A percentile compares a stretch with the other conserved stretches of the same genome.
Conservation (phyloP, 257 asterid genomes). For the Verbena officinalis region DNA sequence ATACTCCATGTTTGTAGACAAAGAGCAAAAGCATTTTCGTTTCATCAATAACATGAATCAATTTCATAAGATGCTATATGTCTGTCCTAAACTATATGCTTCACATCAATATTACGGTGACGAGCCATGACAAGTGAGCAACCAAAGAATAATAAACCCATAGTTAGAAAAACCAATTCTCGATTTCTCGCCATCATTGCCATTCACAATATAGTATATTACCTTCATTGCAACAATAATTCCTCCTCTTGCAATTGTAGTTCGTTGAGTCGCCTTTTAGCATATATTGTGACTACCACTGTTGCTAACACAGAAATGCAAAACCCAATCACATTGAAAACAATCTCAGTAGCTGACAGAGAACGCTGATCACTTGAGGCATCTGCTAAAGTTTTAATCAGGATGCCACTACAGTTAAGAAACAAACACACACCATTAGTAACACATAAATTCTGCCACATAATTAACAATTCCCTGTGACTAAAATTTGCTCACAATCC, state of each 20-base stretch:
- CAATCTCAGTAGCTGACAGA: constrained; percentile 55
- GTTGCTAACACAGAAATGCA: constrained; percentile 58
- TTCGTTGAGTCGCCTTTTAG: constrained; percentile 68
- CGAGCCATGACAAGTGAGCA: constrained; percentile 1
- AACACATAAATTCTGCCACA: too few relatives aligned
- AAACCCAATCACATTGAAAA: constrained; percentile 65
- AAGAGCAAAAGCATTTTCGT: constrained; percentile 11
- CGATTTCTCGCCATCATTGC: not conserved
- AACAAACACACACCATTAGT: constrained; percentile 16
- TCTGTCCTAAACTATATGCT: not conserved
- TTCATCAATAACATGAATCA: constrained; percentile 10
- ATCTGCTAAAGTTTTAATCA: constrained; percentile 74
- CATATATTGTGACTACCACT: constrained; percentile 61
- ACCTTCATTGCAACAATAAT: constrained; percentile 53
- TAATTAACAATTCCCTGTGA: too few relatives aligned
- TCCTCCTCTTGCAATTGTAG: constrained; percentile 68
- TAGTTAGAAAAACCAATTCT: not conserved
- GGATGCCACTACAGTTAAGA: constrained; percentile 65
- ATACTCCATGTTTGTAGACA: not conserved
- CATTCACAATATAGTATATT: not conserved
- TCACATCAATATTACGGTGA: constrained; percentile 6
- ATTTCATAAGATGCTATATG: not conserved
- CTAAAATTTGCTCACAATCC: too few relatives aligned
- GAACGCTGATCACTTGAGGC: constrained; percentile 61
- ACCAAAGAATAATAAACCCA: constrained; percentile 22